A percentile compares a stretch with the other conserved stretches of the same genome.
These are phyloP conservation scores for Globisporangium viniferum DNA, from an alignment of 352 stramenopile genomes.

Conservation along the genomic window DNA sequence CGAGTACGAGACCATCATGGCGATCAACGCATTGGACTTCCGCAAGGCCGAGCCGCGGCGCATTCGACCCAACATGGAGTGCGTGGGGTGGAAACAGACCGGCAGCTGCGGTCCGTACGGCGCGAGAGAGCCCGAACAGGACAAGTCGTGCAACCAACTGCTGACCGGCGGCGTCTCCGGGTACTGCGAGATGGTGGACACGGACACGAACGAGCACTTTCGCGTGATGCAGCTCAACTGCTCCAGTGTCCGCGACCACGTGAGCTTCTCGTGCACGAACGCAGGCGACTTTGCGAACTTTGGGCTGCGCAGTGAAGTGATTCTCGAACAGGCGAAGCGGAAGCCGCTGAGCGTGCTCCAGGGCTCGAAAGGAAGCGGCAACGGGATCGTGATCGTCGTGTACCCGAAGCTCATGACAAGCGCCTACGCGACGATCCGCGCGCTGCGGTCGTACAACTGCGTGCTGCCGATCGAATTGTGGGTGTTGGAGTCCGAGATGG, in stretches of 20 bases:
- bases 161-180: constrained; percentile 41
- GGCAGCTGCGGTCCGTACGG: constrained; percentile 40
- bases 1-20: constrained; percentile 32
- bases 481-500: constrained; percentile 46
- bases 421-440: constrained; percentile 56
- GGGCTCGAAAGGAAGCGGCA: constrained; percentile 27
- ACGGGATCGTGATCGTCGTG: constrained; percentile 68
- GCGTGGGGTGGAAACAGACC: constrained; percentile 66
- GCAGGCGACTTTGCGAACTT: constrained; percentile 70
- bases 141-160: constrained; percentile 47
- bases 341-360: constrained; percentile 21
- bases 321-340: constrained; percentile 24
- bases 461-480: constrained; percentile 71
- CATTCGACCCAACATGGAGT: constrained; percentile 41
- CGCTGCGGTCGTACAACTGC: constrained; percentile 46
- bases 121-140: constrained; percentile 40
- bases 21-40: constrained; percentile 32
- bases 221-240: constrained; percentile 74
- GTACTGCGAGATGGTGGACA: constrained; percentile 66
- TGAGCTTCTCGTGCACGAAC: constrained; percentile 51
- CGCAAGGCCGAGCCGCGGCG: constrained; percentile 25
- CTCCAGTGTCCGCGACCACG: constrained; percentile 43
- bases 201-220: constrained; percentile 52
- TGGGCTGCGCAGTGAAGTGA: constrained; percentile 26
- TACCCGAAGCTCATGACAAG: constrained; percentile 72